Conservation (phyloP, 2,329 filamentous ascomycete genomes). For the Fusarium incarnatum region DNA sequence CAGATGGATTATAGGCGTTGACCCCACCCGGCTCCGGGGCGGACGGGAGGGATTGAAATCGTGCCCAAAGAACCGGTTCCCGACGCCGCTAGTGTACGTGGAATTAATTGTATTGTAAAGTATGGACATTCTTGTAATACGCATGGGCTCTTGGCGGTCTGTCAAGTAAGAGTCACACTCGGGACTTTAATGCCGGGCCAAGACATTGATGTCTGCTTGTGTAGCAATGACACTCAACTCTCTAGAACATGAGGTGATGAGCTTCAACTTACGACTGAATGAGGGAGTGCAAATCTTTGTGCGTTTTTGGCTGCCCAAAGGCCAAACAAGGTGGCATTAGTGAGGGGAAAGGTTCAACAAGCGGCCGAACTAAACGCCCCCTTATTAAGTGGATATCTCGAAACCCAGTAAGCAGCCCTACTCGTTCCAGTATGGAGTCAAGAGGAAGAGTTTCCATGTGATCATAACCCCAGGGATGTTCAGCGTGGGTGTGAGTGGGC, state of each 20-base stretch:
- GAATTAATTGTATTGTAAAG: neutral
- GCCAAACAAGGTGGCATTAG: slow-evolving; percentile 47
- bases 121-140: slow-evolving; percentile 1
- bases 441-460: slow-evolving; percentile 39
- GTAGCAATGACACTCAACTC: neutral
- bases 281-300: slow-evolving; percentile 18
- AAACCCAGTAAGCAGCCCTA: slow-evolving; percentile 33
- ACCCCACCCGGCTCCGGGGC: slow-evolving; percentile 22
- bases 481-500: slow-evolving; percentile 33
- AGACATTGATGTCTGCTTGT: slow-evolving; percentile 15
- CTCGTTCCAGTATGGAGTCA: slow-evolving; percentile 20
- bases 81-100: slow-evolving; percentile 16
- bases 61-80: slow-evolving; percentile 30
- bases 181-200: slow-evolving; percentile 36
- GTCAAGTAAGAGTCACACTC: slow-evolving; percentile 32
- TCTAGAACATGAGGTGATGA: neutral
- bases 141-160: slow-evolving; percentile 18
- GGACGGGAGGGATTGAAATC: slow-evolving; percentile 15
- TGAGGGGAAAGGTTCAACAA: slow-evolving; percentile 31
- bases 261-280: slow-evolving; percentile 8
- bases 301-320: slow-evolving; percentile 37
- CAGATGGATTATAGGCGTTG: neutral
- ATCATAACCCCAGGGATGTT: slow-evolving; percentile 25
- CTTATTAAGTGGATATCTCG: slow-evolving; percentile 41
- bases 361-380: slow-evolving; percentile 31